Percentiles rank a stretch among this genome's conserved stretches.
Conservation (phyloP, 768 basidiomycete genomes). For the Cytidiella melzeri region DNA sequence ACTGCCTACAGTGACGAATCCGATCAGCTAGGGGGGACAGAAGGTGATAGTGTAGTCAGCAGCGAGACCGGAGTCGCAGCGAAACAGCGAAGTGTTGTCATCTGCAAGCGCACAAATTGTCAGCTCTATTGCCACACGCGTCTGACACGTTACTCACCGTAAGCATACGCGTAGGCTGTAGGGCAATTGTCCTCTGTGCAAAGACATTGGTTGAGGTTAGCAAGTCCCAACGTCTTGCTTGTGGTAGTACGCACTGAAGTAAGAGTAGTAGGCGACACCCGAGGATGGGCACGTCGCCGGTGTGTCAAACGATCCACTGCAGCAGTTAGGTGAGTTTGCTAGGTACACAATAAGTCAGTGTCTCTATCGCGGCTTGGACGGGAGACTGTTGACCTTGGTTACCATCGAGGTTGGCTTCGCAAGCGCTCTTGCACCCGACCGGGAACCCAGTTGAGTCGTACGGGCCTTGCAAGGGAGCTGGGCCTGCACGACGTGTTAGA, state of each 20-base stretch:
- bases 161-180: slow-evolving; percentile 20
- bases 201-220: too few species aligned
- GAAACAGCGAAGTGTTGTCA: not conserved
- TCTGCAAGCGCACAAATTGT: not conserved
- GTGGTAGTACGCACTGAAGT: slow-evolving; percentile 17
- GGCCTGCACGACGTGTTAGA: slow-evolving; percentile 8
- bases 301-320: slow-evolving; percentile 25
- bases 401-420: slow-evolving; percentile 22
- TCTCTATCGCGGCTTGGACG: not conserved
- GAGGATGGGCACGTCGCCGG: slow-evolving; percentile 26
- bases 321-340: slow-evolving; percentile 24
- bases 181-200: slow-evolving; percentile 22
- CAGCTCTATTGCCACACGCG: not conserved
- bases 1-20: too few species aligned
- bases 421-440: slow-evolving; percentile 27
- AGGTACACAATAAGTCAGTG: not conserved
- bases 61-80: slow-evolving; percentile 5
- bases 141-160: slow-evolving; percentile 10
- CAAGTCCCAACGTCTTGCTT: not conserved
- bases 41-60: slow-evolving; percentile 11
- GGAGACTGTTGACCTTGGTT: slow-evolving; percentile 14
- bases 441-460: slow-evolving; percentile 24
- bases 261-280: slow-evolving; percentile 23
- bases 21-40: too few species aligned
- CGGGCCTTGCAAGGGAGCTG: slow-evolving; percentile 22